phyloP scores from a whole-genome alignment of 495 filamentous ascomycete genomes.

The Trichoderma gamsii region DNA sequence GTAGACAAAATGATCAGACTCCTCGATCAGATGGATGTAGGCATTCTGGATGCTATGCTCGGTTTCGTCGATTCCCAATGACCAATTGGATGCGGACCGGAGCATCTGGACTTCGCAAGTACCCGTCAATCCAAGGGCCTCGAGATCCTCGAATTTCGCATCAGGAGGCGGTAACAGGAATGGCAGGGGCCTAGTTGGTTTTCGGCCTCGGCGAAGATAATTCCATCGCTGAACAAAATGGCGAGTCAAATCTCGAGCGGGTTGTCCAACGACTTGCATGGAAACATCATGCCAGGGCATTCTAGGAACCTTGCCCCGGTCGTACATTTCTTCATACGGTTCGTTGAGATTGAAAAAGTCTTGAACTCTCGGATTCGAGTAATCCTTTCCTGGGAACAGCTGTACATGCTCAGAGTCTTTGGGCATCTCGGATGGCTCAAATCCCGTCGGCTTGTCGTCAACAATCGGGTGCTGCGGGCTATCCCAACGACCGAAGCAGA shows the following conservation, averaged over 20 bases:
- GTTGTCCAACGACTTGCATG: conserved; percentile 98
- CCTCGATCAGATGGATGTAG: conserved; percentile 88
- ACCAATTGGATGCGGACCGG: conserved; percentile 85
- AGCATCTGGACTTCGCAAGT: conserved; percentile 96
- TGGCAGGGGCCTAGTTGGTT: conserved; percentile 88
- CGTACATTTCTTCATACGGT: conserved; percentile 99
- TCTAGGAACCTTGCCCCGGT: conserved; percentile 73
- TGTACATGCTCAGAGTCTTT: conserved; percentile 94
- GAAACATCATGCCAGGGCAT: conserved; percentile 99
- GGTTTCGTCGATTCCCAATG: conserved; percentile 75
- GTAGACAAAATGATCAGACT: conserved; percentile 96
- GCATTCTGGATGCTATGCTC: conserved; percentile 95
- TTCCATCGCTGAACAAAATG: conserved; percentile 99
- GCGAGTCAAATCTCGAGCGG: conserved; percentile 85
- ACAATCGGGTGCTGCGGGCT: conserved; percentile 84
- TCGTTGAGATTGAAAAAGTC: conserved; percentile 93
- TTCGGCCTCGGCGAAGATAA: conserved; percentile 88
- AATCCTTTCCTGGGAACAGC: conserved; percentile 97
- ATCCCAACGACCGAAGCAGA: conserved; percentile 98
- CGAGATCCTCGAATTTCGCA: conserved; percentile 75
- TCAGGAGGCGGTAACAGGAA: conserved; percentile 92
- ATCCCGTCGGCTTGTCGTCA: conserved; percentile 93
- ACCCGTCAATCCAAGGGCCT: conserved; percentile 79
- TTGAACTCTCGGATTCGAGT: conserved; percentile 90
- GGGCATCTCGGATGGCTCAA: conserved; percentile 67